Percentiles rank a stretch among this genome's conserved stretches.
Evolutionary conservation across 2,329 filamentous ascomycete genomes (phyloP).

Genomic region (Didymella pinodella): DNA sequence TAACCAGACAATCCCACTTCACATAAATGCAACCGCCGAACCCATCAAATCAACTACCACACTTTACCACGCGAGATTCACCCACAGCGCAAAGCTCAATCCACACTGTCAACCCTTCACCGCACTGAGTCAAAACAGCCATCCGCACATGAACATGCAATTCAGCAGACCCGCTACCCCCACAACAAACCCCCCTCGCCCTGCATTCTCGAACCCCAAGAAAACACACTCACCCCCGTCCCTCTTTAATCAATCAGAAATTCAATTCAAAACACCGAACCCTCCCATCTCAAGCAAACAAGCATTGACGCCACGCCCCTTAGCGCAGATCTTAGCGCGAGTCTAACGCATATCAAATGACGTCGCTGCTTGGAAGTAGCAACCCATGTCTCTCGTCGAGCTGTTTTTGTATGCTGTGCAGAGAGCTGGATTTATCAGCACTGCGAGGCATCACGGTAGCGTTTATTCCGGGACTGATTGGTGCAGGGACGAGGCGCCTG

Average conservation of each 20-base stretch:
- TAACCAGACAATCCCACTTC: too few species aligned
- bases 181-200: neutral
- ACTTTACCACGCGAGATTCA: too few species aligned
- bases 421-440: slow-evolving; percentile 7
- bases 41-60: too few species aligned
- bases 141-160: too few species aligned
- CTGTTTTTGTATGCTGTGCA: neutral
- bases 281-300: neutral
- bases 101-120: too few species aligned
- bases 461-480: neutral
- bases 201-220: neutral
- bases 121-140: too few species aligned
- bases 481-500: neutral
- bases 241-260: neutral
- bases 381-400: slow-evolving; percentile 5
- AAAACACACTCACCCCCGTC: neutral
- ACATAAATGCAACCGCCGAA: too few species aligned
- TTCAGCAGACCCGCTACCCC: neutral
- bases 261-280: neutral
- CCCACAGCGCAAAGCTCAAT: too few species aligned
- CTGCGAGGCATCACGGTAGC: neutral
- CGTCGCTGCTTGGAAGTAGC: neutral
- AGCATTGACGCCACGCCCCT: slow-evolving; percentile 15
- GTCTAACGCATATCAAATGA: slow-evolving; percentile 5
- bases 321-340: slow-evolving; percentile 1